These are phyloP conservation scores for Magnusiomyces ingens DNA, from an alignment of 1,139 yeast species.

Conservation along the genomic window DNA sequence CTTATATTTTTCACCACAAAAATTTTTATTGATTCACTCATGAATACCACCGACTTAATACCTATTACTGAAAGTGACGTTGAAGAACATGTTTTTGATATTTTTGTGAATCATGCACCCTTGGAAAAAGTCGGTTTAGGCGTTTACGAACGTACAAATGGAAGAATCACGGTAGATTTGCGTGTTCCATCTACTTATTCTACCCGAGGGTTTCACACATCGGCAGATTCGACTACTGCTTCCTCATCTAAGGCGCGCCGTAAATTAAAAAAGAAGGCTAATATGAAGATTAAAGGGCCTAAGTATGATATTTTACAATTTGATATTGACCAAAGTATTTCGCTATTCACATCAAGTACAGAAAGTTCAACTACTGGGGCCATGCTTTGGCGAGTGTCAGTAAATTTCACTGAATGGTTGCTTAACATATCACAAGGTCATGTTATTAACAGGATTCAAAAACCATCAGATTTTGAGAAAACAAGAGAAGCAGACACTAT, in stretches of 20 bases:
- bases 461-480: not conserved
- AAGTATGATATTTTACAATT: not conserved
- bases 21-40: not conserved
- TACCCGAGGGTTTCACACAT: no score
- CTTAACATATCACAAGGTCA: slow-evolving; percentile 16
- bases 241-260: not conserved
- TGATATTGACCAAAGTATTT: slow-evolving; percentile 32
- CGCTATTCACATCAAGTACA: slow-evolving; percentile 35
- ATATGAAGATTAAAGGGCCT: not conserved
- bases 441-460: not conserved
- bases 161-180: slow-evolving; percentile 8
- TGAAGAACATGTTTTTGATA: slow-evolving; percentile 13
- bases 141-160: slow-evolving; percentile 11
- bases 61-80: slow-evolving; percentile 5
- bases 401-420: slow-evolving; percentile 50
- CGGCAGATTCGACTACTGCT: no score
- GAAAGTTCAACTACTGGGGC: slow-evolving; percentile 59
- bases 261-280: not conserved
- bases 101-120: slow-evolving; percentile 12
- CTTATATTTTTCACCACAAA: no score
- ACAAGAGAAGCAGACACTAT: not conserved
- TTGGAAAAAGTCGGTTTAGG: slow-evolving; percentile 9
- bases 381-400: slow-evolving; percentile 55
- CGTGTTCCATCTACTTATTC: slow-evolving; percentile 5
- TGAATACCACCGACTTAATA: slow-evolving; percentile 10